phyloP scores from a whole-genome alignment of 495 filamentous ascomycete genomes.

The Lophiostoma macrostomum region DNA sequence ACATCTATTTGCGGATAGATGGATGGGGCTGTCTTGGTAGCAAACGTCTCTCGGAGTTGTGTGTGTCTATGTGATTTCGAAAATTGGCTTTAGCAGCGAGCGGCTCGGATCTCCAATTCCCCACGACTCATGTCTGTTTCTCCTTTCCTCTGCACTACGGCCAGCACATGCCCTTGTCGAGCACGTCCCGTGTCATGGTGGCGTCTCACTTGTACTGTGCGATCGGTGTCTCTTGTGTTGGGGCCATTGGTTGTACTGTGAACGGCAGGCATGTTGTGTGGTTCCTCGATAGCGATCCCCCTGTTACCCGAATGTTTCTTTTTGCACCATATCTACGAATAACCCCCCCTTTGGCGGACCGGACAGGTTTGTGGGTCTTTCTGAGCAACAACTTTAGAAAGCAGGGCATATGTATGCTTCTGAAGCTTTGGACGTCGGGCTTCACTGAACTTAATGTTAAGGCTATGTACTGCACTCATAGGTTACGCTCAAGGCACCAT shows the following conservation, averaged over 20 bases:
- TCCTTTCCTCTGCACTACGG: conserved; percentile 3
- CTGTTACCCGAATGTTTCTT: conserved; percentile 10
- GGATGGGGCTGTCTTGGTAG: conserved; percentile 20
- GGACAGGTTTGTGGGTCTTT: conserved; percentile 13
- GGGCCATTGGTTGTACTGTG: not conserved
- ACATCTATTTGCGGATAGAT: conserved; percentile 20
- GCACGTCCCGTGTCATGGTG: not conserved
- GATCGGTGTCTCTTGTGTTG: not conserved
- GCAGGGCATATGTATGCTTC: not conserved
- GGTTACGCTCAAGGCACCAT: no score
- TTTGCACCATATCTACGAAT: conserved; percentile 25
- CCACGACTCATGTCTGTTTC: conserved; percentile 33
- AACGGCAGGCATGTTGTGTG: not conserved
- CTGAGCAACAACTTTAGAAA: not conserved
- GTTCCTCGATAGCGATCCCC: conserved; percentile 7
- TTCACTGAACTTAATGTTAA: not conserved
- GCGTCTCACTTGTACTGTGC: not conserved
- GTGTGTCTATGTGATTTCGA: conserved; percentile 18
- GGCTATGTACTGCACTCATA: no score
- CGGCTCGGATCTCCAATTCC: conserved; percentile 24
- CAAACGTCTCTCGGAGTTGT: conserved; percentile 27
- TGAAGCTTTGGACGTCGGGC: not conserved
- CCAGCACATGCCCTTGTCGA: not conserved
- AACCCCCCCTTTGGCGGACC: conserved; percentile 8
- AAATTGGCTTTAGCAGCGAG: conserved; percentile 28